phyloP scores from a whole-genome alignment of 23 red algal species.

The Gracilaria caudata region DNA sequence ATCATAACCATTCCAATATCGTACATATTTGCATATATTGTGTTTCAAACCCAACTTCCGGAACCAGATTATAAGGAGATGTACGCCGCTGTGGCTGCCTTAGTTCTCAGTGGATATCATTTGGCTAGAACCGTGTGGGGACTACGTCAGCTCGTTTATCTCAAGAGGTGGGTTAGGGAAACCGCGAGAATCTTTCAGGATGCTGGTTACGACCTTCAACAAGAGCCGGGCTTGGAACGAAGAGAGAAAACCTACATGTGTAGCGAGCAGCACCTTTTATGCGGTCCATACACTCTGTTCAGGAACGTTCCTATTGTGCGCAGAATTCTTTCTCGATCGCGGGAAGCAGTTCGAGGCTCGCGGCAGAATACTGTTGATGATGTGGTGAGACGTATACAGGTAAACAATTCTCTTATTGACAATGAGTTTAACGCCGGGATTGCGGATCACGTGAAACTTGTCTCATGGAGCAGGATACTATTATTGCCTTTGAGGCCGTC shows the following conservation, averaged over 20 bases:
- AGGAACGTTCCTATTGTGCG: neutral
- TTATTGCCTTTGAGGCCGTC: neutral
- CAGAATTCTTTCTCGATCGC: neutral
- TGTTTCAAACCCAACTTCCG: conserved; percentile 33
- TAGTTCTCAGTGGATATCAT: conserved; percentile 42
- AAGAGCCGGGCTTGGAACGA: neutral
- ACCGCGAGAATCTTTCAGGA: conserved; percentile 1
- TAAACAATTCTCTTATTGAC: conserved; percentile 59
- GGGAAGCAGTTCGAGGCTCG: too few relatives aligned
- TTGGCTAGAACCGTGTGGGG: conserved; percentile 47
- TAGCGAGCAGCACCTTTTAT: neutral
- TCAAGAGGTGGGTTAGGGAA: conserved; percentile 25
- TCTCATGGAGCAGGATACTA: neutral
- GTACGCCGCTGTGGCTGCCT: conserved; percentile 41
- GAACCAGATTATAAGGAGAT: conserved; percentile 69
- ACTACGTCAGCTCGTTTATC: conserved; percentile 11
- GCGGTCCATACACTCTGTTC: neutral
- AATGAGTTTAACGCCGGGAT: conserved; percentile 43
- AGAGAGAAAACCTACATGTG: neutral
- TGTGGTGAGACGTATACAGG: conserved; percentile 4
- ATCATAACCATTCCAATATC: conserved; percentile 38
- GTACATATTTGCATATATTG: conserved; percentile 40
- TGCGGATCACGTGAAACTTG: neutral
- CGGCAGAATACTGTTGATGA: neutral
- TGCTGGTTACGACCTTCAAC: conserved; percentile 7